Evolutionary conservation across 495 filamentous ascomycete species (phyloP).

Genomic region (Bathelium albidoporum): DNA sequence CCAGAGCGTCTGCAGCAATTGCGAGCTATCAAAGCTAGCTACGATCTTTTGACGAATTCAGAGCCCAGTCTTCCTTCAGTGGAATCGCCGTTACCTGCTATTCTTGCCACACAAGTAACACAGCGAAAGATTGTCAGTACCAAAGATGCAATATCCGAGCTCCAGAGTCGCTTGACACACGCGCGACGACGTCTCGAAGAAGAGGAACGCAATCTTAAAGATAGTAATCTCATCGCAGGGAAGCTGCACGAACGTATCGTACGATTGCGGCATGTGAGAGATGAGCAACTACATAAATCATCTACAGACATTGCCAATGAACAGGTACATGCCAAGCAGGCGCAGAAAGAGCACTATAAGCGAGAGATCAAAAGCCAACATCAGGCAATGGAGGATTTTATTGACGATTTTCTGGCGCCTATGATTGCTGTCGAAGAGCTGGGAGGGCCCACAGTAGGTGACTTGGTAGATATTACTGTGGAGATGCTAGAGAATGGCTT

Average conservation of each 20-base stretch:
- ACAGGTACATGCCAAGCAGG: constrained; percentile 45
- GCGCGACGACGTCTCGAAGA: constrained; percentile 44
- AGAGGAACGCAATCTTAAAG: constrained; percentile 51
- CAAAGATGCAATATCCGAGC: constrained; percentile 46
- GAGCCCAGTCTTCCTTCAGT: constrained; percentile 54
- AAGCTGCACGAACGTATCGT: constrained; percentile 52
- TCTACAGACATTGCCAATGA: constrained; percentile 51
- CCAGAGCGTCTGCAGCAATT: constrained; percentile 42
- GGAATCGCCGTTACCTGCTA: constrained; percentile 57
- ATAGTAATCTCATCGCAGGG: constrained; percentile 42
- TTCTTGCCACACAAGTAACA: constrained; percentile 58
- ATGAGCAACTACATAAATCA: constrained; percentile 46
- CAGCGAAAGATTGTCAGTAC: constrained; percentile 53
- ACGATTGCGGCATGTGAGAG: constrained; percentile 40
- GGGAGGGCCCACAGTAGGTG: constrained; percentile 76
- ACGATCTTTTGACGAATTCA: constrained; percentile 47
- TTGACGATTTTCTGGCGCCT: constrained; percentile 57
- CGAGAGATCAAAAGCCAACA: constrained; percentile 47
- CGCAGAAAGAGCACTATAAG: constrained; percentile 46
- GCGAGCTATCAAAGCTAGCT: constrained; percentile 51
- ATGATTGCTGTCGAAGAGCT: constrained; percentile 83
- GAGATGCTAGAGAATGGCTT: constrained; percentile 57
- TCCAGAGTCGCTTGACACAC: constrained; percentile 43
- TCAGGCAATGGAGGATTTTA: constrained; percentile 57
- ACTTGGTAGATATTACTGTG: constrained; percentile 53